Evolutionary conservation across 306 rosid genomes (phyloP), one percentile per base, ranked within the genome.

Genomic region (Cucurbita pepo): DNA sequence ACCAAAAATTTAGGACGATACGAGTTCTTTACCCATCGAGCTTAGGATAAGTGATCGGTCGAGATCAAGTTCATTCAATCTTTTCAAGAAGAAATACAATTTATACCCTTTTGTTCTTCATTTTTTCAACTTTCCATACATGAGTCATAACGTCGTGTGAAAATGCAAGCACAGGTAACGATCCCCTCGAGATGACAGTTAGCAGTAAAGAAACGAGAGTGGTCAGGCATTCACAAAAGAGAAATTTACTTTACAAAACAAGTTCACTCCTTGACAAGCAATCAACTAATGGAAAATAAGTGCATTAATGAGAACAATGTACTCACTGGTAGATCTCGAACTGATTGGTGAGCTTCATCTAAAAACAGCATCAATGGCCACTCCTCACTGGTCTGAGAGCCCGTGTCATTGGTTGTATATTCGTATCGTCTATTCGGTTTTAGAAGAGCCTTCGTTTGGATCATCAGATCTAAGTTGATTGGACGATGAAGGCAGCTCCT

Each of bases 401-500:
- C 40, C 10, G 50, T 62, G 34, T 30, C 34, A 0, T 43, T 16
- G 22, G 40, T 16, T 19, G 69, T 37, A 16, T 62, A 14, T 8
- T 9, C n/a, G 45, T 48, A 22, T 36, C 47, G 0, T 48, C 74
- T 69, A 69, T 69, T 69, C 59, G 34, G 74, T 15, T 25, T 16
- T 69, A 9, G 59, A 51, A 69, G 74, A 9, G 10, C 74, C 21
- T 25, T 69, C 74, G n/a, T 5, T 73, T 5, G 56, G 55, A 40
- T 43, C 56, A 40, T 67, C 14, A 21, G 13, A 1, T 9, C 3
- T 0, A 3, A 56, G n/a, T 56, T 53, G 82, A 57, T 77, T 71
- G 75, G 89, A 83, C 0, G 83, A 71, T 44, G 76, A 70, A 59
- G 92, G 84, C 81, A 73, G 82, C 79, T 76, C 80, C 53, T 16